Conservation (phyloP, 2,329 filamentous ascomycete species). For the Xylariaceae sp. region DNA sequence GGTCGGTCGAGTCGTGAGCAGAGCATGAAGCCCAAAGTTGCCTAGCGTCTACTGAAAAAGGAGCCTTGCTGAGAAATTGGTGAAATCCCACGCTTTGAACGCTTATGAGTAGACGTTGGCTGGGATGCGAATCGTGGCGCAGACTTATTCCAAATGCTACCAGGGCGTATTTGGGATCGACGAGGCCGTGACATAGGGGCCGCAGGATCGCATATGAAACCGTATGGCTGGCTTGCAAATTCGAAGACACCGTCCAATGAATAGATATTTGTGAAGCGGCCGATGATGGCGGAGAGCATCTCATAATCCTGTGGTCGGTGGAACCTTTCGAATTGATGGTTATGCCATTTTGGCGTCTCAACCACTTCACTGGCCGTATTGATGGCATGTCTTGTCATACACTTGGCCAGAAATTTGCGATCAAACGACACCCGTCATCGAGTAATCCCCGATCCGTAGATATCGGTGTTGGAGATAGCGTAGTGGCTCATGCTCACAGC, state of each 20-base stretch:
- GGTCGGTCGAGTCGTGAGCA: not conserved
- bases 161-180: too few species aligned
- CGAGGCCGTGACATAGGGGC: not conserved
- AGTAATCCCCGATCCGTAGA: not conserved
- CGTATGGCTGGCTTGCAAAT: not conserved
- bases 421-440: not conserved
- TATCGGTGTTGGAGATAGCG: too few species aligned
- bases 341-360: too few species aligned
- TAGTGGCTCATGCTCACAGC: too few species aligned
- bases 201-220: not conserved
- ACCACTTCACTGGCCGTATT: too few species aligned
- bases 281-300: not conserved
- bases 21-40: not conserved
- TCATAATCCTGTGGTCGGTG: not conserved
- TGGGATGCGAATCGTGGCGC: too few species aligned
- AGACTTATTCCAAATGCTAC: not conserved
- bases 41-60: not conserved
- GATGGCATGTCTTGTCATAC: too few species aligned
- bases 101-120: too few species aligned
- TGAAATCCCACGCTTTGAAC: not conserved
- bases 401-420: not conserved
- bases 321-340: too few species aligned
- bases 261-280: not conserved
- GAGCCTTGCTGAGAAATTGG: not conserved
- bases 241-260: not conserved